These are phyloP conservation scores for Magnolia kwangsiensis DNA, from an alignment of 164 flowering plant species.

Conservation along the genomic window DNA sequence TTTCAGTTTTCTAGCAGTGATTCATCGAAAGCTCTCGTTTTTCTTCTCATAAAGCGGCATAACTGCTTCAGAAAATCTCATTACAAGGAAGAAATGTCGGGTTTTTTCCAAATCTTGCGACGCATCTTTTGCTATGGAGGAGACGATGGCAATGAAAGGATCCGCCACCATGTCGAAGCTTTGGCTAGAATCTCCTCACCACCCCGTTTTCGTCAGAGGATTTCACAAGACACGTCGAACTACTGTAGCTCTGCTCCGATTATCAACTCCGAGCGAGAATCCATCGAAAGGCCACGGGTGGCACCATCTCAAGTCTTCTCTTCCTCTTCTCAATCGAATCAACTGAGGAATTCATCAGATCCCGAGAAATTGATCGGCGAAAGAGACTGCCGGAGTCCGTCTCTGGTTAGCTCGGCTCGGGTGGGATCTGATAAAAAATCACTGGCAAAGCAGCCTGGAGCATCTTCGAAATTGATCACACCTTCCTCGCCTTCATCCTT, in stretches of 20 bases:
- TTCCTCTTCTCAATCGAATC: not conserved
- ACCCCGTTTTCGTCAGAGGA: not conserved
- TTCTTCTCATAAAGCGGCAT: too few relatives aligned
- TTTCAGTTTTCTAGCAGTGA: too few relatives aligned
- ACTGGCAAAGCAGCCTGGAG: not conserved
- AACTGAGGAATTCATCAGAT: not conserved
- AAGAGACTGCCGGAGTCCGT: not conserved
- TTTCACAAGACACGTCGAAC: too few relatives aligned
- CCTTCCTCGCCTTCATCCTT: not conserved
- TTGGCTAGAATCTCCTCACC: not conserved
- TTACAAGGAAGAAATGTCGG: not conserved
- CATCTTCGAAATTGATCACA: not conserved
- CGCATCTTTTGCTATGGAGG: constrained; percentile 13
- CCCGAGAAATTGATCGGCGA: too few relatives aligned
- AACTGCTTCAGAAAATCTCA: not conserved
- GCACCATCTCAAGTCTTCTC: too few relatives aligned
- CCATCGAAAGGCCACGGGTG: too few relatives aligned
- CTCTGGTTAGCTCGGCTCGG: not conserved
- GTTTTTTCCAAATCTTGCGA: constrained; percentile 2
- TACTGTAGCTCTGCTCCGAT: too few relatives aligned
- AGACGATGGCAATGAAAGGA: not conserved
- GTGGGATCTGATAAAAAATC: not conserved
- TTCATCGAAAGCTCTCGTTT: too few relatives aligned
- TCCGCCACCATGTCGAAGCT: not conserved
- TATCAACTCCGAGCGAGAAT: too few relatives aligned